These are phyloP conservation scores for Debaryomyces sp. DNA, from an alignment of 1,139 yeast genomes.

Conservation along the genomic window DNA sequence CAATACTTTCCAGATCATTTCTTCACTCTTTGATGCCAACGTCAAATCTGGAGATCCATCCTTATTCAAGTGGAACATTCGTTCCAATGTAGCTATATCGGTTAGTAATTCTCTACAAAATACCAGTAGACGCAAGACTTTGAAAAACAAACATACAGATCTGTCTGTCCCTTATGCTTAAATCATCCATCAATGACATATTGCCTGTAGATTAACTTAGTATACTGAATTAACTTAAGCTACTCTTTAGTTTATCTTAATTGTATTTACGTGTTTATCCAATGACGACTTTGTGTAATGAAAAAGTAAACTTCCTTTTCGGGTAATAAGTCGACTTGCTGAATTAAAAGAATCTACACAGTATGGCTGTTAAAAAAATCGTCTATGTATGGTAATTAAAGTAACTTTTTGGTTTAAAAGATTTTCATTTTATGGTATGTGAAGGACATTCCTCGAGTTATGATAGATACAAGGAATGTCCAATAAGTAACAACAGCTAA, in stretches of 20 bases:
- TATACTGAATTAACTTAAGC: background rate
- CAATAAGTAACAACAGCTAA: background rate
- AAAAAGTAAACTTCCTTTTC: constrained; percentile 16
- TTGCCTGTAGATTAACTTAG: background rate
- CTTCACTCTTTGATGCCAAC: constrained; percentile 57
- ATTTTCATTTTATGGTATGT: background rate
- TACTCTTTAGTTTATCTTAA: background rate
- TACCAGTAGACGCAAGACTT: background rate
- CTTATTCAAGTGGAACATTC: constrained; percentile 79
- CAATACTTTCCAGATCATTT: constrained; percentile 89
- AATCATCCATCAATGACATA: constrained; percentile 23
- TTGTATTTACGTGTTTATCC: constrained; percentile 7
- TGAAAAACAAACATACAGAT: constrained; percentile 23
- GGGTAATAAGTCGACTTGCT: constrained; percentile 11
- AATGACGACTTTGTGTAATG: constrained; percentile 2
- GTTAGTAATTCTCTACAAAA: background rate
- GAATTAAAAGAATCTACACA: background rate
- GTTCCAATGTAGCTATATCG: constrained; percentile 54
- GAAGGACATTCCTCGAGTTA: background rate
- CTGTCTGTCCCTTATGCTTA: constrained; percentile 38
- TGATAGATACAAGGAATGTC: background rate
- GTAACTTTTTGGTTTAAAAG: background rate
- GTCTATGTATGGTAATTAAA: too few species aligned
- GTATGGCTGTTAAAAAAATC: background rate
- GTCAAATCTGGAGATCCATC: constrained; percentile 57